A percentile compares a stretch with the other conserved stretches of the same genome.
Evolutionary conservation across 768 basidiomycete genomes (phyloP).

Genomic region (Nidula microcarpa): DNA sequence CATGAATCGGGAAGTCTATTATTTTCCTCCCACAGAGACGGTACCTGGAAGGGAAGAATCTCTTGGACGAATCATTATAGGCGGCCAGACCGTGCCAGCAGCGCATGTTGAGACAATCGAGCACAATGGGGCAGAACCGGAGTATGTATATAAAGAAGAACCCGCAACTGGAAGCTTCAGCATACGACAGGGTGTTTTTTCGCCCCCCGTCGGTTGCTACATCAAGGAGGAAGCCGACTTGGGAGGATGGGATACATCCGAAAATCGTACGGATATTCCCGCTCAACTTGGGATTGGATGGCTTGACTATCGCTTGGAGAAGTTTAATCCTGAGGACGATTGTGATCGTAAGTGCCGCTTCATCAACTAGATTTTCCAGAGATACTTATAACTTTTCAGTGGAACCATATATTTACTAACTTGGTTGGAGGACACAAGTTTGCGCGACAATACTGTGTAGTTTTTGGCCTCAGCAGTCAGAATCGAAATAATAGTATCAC

Average conservation of each 20-base stretch:
- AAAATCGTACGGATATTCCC: slow-evolving; percentile 6
- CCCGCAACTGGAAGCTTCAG: neutral
- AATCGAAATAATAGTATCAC: too few relatives aligned
- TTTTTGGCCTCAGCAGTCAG: too few relatives aligned
- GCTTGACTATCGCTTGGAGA: slow-evolving; percentile 16
- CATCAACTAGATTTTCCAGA: neutral
- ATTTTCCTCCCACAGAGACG: slow-evolving; percentile 15
- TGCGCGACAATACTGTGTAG: too few relatives aligned
- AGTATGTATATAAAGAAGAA: neutral
- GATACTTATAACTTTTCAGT: slow-evolving; percentile 4
- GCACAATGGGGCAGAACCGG: neutral
- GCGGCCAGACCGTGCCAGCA: neutral
- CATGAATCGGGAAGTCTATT: slow-evolving; percentile 12
- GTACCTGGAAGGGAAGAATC: slow-evolving; percentile 2
- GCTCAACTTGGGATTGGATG: slow-evolving; percentile 12
- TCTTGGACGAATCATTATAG: neutral
- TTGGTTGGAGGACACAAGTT: too few relatives aligned
- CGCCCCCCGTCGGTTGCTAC: neutral
- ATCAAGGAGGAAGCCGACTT: slow-evolving; percentile 7
- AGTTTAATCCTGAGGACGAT: slow-evolving; percentile 19
- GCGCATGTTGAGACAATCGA: neutral
- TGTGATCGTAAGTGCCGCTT: slow-evolving; percentile 12
- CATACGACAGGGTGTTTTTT: neutral
- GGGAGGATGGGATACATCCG: slow-evolving; percentile 15
- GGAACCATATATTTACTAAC: slow-evolving; percentile 8